phyloP scores from a whole-genome alignment of 2,329 filamentous ascomycete genomes.

The Lecanosticta acicola region DNA sequence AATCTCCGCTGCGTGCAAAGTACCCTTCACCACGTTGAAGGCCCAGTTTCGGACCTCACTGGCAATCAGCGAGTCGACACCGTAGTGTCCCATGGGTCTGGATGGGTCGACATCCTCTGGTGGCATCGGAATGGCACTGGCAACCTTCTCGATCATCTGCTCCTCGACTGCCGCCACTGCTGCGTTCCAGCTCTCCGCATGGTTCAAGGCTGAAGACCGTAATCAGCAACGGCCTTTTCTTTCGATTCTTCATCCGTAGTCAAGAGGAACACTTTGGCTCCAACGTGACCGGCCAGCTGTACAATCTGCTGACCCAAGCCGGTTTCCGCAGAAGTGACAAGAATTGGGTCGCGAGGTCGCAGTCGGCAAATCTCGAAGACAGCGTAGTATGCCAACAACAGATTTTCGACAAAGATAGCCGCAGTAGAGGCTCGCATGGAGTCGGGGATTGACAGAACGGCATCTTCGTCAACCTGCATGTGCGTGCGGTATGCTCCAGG shows the following conservation, averaged over 20 bases:
- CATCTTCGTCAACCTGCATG: neutral
- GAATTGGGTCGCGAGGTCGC: neutral
- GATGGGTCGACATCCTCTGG: slow-evolving; percentile 9
- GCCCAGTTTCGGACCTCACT: slow-evolving; percentile 17
- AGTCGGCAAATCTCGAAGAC: neutral
- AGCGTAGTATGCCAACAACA: neutral
- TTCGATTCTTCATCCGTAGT: neutral
- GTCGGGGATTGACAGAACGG: neutral
- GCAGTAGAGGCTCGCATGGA: neutral
- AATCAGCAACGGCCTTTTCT: neutral
- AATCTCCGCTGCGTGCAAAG: neutral
- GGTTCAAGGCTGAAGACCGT: neutral
- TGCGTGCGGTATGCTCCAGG: neutral
- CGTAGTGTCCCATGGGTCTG: slow-evolving; percentile 9
- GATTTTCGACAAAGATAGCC: neutral
- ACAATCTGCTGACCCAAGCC: neutral
- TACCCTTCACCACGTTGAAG: neutral
- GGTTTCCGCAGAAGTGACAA: neutral
- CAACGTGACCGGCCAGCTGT: neutral
- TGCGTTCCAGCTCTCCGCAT: neutral
- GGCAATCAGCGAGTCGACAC: slow-evolving; percentile 16
- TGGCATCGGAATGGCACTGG: slow-evolving; percentile 7
- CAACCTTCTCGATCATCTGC: slow-evolving; percentile 11
- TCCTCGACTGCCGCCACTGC: neutral
- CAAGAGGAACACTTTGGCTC: neutral